A percentile compares a stretch with the other conserved stretches of the same genome.
Evolutionary conservation across 1,139 yeast genomes (phyloP).

Genomic region (Lodderomyces oxycetoniae): DNA sequence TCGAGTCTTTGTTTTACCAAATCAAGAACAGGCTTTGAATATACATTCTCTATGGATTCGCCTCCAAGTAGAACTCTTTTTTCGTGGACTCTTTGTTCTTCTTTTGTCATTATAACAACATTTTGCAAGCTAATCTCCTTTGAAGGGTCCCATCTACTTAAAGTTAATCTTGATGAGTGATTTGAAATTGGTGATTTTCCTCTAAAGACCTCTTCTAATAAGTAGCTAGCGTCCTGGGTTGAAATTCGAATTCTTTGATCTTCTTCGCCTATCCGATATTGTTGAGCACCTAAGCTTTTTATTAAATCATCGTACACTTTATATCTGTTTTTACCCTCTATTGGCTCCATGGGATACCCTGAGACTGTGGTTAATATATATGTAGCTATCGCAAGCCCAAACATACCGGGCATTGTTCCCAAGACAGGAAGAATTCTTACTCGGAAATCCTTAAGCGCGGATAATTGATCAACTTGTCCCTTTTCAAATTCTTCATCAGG

Average conservation of each 20-base stretch:
- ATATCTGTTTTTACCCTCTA: conserved; percentile 86
- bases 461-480: conserved; percentile 82
- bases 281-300: conserved; percentile 84
- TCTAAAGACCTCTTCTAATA: conserved; percentile 87
- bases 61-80: conserved; percentile 64
- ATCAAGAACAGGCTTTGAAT: conserved; percentile 54
- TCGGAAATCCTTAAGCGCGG: conserved; percentile 84
- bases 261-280: conserved; percentile 63
- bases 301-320: conserved; percentile 79
- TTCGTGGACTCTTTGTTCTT: conserved; percentile 80
- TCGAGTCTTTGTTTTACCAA: conserved; percentile 58
- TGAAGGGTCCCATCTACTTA: conserved; percentile 78
- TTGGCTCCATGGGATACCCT: conserved; percentile 83
- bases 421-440: conserved; percentile 91
- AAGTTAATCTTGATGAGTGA: conserved; percentile 68
- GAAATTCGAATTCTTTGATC: conserved; percentile 75
- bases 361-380: conserved; percentile 73
- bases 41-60: conserved; percentile 57
- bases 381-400: conserved; percentile 87
- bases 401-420: conserved; percentile 95
- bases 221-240: conserved; percentile 67
- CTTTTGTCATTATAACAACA: conserved; percentile 81
- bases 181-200: conserved; percentile 92
- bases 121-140: conserved; percentile 60
- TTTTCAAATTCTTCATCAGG: conserved; percentile 72